Evolutionary conservation across 2,329 filamentous ascomycete species (phyloP), one percentile per base, ranked within the genome.

Genomic region (Ilyonectria destructans): DNA sequence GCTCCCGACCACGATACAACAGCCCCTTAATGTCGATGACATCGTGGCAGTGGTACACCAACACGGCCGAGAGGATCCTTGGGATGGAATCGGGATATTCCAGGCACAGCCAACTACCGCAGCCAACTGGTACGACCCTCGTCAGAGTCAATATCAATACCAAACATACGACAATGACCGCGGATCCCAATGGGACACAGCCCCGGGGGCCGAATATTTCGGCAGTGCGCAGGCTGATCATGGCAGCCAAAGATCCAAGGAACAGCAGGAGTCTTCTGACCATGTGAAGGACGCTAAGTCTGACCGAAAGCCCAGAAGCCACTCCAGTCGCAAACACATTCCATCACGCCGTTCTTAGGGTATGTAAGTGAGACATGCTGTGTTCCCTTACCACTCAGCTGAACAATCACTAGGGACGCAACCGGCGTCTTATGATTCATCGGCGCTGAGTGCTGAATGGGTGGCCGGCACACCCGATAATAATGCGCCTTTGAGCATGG

Each of bases 11-110:
- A 15, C 29, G 23, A 54, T 17, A 6, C 48, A 55, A 33, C 58
- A 58, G 3, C 13, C 62, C 21, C 19, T 56, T 40, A 23, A 59
- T 45, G 15, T 31, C 21, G 45, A 58, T 23, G 45, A 65, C 3
- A 35, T 66, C 29, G 46, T 58, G 23, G 58, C 23, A 17, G 33
- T 58, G n/a, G 65, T 67, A 29, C 55, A 46, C 45, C 65, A 64
- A 49, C 55, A 59, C 48, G 49, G 60, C 6, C 15, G 35, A 40
- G 49, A 59, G 19, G 55, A 67, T 2, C 65, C 62, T 37, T 68
- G 65, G 65, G 61, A 68, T 35, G 51, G 49, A 8, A 46, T 68
- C 23, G 55, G 46, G 6, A 55, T 40, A 40, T 33, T 67, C 35
- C 59, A 35, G 21, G 35, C 56, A 31, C 55, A 31, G 6, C 33